A percentile compares a stretch with the other conserved stretches of the same genome.
These are phyloP conservation scores for Umbilicus rupestris DNA, from an alignment of 164 flowering plant genomes.

Conservation along the genomic window DNA sequence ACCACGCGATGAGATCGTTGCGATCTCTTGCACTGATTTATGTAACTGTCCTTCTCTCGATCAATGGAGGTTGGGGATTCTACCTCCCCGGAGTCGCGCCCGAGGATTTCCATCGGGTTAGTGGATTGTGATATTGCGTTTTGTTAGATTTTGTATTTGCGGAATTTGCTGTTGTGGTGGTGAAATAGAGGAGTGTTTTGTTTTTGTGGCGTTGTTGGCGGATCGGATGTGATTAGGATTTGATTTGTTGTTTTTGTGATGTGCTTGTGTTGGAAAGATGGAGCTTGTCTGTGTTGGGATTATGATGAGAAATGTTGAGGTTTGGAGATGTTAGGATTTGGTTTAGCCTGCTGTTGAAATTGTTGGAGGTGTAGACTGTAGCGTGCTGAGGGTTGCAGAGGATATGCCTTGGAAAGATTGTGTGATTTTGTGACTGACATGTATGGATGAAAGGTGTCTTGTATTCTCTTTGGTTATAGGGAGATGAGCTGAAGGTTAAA, in stretches of 20 bases:
- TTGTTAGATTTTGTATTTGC: neutral
- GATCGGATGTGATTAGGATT: too few relatives aligned
- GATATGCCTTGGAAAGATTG: neutral
- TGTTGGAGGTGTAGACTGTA: neutral
- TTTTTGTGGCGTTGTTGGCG: neutral
- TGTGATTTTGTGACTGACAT: neutral
- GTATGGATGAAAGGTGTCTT: neutral
- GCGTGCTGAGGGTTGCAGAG: neutral
- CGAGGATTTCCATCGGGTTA: slow-evolving; percentile 57
- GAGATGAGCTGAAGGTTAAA: slow-evolving; percentile 20
- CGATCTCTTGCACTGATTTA: slow-evolving; percentile 19
- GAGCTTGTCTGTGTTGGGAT: too few relatives aligned
- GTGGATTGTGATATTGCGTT: neutral
- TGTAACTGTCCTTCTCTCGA: slow-evolving; percentile 23
- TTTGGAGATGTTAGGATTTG: too few relatives aligned
- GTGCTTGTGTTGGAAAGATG: too few relatives aligned
- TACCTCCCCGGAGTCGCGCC: slow-evolving; percentile 87
- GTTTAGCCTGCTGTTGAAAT: too few relatives aligned
- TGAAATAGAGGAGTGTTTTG: neutral
- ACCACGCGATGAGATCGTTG: slow-evolving; percentile 30
- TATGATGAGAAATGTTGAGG: neutral
- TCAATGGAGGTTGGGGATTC: slow-evolving; percentile 38
- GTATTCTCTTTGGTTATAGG: slow-evolving; percentile 12
- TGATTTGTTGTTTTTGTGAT: neutral
- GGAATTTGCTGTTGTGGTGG: neutral